Evolutionary conservation across 495 filamentous ascomycete species (phyloP), one percentile per base, ranked within the genome.

Genomic region (Neurospora sp.): DNA sequence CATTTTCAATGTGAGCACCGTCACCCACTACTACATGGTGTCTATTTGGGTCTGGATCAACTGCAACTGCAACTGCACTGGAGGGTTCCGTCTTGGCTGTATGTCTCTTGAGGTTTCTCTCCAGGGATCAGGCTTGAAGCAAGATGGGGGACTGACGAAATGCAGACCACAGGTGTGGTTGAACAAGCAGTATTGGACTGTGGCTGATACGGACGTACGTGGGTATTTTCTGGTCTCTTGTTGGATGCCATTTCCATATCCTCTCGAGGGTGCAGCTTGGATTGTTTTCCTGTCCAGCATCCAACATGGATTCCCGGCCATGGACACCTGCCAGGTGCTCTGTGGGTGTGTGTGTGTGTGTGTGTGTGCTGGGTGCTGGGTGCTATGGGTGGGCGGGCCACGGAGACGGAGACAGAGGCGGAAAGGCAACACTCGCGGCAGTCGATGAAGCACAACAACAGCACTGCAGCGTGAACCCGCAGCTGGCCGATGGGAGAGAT

Each of bases 161-260:
- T 17, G 36, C 42, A 70, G 28, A 71, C 24, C 34, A 70, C 71
- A 70, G 66, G 76, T 78, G 77, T 75, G 78, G 78, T 80, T 77
- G 43, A 76, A 80, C 79, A 80, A 72, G 48, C 69, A 77, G 74
- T 78, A 80, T 78, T 76, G 76, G 72, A 54, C 59, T 74, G 75
- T 77, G 73, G 37, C 59, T 76, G 76, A 74, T 80, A 80, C 79
- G 79, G 73, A 74, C 79, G 79, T 80, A 80, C 70, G 42, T 70
- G 40, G 73, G 39, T 73, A 73, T 72, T 78, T 73, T 73, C 74
- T 75, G 54, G 72, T 69, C 34, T 73, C 59, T 70, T 40, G 39
- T 69, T 71, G 70, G 69, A 70, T 40, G 37, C 66, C 71, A 72
- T 54, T 72, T 62, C 70, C 45, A 71, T 66, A 59, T n/a, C 62